Percentiles rank a stretch among this genome's conserved stretches.
Conservation (phyloP, 257 asterid genomes). For the Plantago ovata region DNA sequence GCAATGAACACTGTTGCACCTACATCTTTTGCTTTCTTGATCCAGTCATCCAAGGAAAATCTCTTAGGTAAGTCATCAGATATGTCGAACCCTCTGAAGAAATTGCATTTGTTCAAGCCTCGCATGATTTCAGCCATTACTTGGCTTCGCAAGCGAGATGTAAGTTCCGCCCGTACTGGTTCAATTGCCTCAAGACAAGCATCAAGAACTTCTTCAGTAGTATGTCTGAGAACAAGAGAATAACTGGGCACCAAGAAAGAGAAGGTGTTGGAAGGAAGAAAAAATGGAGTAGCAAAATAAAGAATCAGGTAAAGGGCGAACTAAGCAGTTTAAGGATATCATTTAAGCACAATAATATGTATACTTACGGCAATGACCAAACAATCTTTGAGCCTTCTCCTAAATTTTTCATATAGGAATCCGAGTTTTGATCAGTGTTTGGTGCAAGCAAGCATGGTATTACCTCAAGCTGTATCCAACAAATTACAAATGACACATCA, state of each 20-base stretch:
- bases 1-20: conserved; percentile 83
- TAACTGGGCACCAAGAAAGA: conserved; percentile 46
- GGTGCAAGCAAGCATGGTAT: conserved; percentile 83
- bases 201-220: conserved; percentile 91
- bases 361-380: conserved; percentile 85
- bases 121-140: conserved; percentile 67
- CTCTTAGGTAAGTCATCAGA: conserved; percentile 64
- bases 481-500: conserved; percentile 19
- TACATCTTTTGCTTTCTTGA: conserved; percentile 68
- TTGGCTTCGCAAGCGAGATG: conserved; percentile 63
- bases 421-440: conserved; percentile 28
- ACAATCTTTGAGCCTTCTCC: conserved; percentile 49
- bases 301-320: background rate
- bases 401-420: conserved; percentile 25
- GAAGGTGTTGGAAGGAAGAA: conserved; percentile 8
- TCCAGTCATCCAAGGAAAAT: conserved; percentile 66
- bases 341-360: conserved; percentile 4
- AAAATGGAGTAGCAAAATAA: conserved; percentile 11
- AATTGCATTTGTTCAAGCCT: conserved; percentile 60
- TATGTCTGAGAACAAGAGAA: conserved; percentile 86
- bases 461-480: conserved; percentile 67
- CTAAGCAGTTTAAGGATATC: background rate
- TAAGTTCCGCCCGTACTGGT: conserved; percentile 67
- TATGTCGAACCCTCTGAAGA: conserved; percentile 84
- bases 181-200: conserved; percentile 85